Conservation (phyloP, 2,329 filamentous ascomycete genomes). For the Aspergillus unguis region DNA sequence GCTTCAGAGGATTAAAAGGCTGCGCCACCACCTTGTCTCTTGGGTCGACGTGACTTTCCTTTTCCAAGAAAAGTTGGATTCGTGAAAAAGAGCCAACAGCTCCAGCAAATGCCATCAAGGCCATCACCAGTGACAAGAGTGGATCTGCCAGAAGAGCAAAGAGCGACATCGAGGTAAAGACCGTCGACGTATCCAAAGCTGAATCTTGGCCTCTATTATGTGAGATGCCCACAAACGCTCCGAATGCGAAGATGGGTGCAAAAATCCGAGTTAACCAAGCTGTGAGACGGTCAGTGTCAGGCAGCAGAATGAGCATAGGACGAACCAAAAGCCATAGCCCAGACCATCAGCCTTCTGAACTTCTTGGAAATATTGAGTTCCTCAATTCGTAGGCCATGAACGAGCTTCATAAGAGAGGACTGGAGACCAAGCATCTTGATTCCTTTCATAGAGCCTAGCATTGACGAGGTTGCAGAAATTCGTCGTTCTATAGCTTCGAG, state of each 20-base stretch:
- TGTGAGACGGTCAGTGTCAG: slow-evolving; percentile 12
- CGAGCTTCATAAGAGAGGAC: slow-evolving; percentile 36
- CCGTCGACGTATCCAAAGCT: slow-evolving; percentile 40
- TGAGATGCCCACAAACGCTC: slow-evolving; percentile 43
- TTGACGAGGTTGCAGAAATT: slow-evolving; percentile 48
- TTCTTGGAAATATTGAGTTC: slow-evolving; percentile 43
- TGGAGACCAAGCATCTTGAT: slow-evolving; percentile 52
- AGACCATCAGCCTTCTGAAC: slow-evolving; percentile 43
- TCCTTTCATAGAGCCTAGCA: slow-evolving; percentile 51
- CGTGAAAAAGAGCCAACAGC: slow-evolving; percentile 46
- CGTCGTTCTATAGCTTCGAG: slow-evolving; percentile 50
- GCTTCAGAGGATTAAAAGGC: slow-evolving; percentile 18
- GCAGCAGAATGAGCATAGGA: neutral
- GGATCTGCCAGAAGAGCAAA: slow-evolving; percentile 48
- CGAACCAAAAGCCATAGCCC: slow-evolving; percentile 39
- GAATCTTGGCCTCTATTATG: slow-evolving; percentile 29
- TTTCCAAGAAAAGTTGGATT: slow-evolving; percentile 46
- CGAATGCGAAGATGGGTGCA: slow-evolving; percentile 46
- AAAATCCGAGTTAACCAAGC: slow-evolving; percentile 42
- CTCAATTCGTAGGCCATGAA: slow-evolving; percentile 39
- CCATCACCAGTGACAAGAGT: slow-evolving; percentile 46
- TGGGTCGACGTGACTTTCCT: slow-evolving; percentile 29
- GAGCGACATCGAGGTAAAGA: slow-evolving; percentile 48
- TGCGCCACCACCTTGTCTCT: slow-evolving; percentile 14
- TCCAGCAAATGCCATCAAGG: slow-evolving; percentile 43